Evolutionary conservation across 345 rosid genomes (phyloP), one percentile per base, ranked within the genome.

Genomic region (Lepidium didymum): DNA sequence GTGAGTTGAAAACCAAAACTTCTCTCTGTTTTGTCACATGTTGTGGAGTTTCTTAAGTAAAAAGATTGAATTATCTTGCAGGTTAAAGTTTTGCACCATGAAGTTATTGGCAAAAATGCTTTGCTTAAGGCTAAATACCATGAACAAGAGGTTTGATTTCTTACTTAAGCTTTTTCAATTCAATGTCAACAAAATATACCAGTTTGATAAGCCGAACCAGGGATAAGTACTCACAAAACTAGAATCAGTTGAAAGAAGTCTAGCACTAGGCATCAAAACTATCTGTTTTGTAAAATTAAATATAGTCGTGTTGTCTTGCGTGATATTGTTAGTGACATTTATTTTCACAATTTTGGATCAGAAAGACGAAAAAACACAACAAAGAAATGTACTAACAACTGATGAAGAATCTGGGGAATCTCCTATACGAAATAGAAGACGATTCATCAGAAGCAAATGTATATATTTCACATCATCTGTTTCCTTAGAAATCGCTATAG

Each of bases 51-150:
- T 16, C 8, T 50, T 27, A 13, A 27, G 51, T 69, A n/a, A 42
- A 50, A 29, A 69, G 25, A 38, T 50, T 59, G 1, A 27, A 55
- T 62, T 42, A 53, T 44, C 49, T 53, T 46, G 21, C 56, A 63
- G 75, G 47, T 72, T 13, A 66, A 73, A 65, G 62, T 67, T 4
- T 59, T 73, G 47, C 45, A 73, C 8, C 73, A 66, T 19, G 73
- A 73, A 27, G 47, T 66, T 65, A 47, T 23, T 25, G 19, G 77
- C 63, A 65, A 65, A 56, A 49, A 58, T 57, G 60, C 72, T 64
- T 33, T 73, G 31, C 67, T 65, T 34, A 73, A 40, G 66, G 12
- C 60, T 65, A 73, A 50, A 51, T 47, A 1, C 47, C 56, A 2
- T 40, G 29, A 65, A 57, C 53, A n/a, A 38, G 45, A 73, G 77